A percentile compares a stretch with the other conserved stretches of the same genome.
phyloP scores from a whole-genome alignment of 108 stramenopile species.

The Fragilariopsis cylindrus region DNA sequence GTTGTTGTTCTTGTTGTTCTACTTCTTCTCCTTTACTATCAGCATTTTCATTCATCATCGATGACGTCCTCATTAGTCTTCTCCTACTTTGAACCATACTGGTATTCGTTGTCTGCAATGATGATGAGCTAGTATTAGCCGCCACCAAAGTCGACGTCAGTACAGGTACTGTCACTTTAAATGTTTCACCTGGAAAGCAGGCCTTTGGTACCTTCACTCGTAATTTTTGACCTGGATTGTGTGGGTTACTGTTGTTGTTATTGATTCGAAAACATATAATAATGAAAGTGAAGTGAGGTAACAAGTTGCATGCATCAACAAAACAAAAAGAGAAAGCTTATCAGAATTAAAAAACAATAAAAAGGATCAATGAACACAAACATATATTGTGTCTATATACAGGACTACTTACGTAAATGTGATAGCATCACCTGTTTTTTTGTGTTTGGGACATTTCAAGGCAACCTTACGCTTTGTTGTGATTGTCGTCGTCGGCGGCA shows the following conservation, averaged over 20 bases:
- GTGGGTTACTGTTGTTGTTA: slow-evolving; percentile 59
- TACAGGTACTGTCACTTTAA: slow-evolving; percentile 71
- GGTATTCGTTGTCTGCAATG: no score
- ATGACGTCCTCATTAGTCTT: background rate
- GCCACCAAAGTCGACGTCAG: no score
- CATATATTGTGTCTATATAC: no score
- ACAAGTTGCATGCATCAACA: background rate
- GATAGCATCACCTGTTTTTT: slow-evolving; percentile 68
- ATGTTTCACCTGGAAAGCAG: slow-evolving; percentile 55
- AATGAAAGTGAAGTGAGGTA: background rate
- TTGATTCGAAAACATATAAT: background rate
- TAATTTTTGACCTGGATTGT: slow-evolving; percentile 74
- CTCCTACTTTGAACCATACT: background rate
- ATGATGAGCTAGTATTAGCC: no score
- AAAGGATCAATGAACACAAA: background rate
- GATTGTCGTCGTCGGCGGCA: background rate
- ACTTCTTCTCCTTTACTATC: background rate
- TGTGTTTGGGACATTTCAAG: slow-evolving; percentile 62
- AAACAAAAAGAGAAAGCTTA: background rate
- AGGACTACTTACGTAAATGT: slow-evolving; percentile 70
- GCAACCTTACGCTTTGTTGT: slow-evolving; percentile 52
- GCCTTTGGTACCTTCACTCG: slow-evolving; percentile 75
- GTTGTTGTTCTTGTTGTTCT: no score
- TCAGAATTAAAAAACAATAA: background rate
- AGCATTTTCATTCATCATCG: background rate